Evolutionary conservation across 139 green algal species (phyloP).

Genomic region (Spirogloea muscicola): DNA sequence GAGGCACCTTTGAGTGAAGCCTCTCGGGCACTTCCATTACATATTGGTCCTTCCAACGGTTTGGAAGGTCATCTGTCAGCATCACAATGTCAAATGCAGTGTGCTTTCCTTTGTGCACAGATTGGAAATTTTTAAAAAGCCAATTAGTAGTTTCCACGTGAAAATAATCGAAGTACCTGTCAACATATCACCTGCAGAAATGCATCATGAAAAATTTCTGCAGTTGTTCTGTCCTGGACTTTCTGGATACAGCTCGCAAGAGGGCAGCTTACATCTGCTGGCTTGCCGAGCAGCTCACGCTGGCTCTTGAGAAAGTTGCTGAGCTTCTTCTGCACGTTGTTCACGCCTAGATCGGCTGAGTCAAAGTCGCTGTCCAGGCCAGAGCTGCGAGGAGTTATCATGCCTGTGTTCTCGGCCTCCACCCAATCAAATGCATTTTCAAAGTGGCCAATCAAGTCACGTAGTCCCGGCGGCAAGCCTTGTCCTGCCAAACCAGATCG

Average conservation of each 20-base stretch:
- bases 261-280: constrained; percentile 1
- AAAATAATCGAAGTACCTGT: no score
- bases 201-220: no score
- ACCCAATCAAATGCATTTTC: constrained; percentile 73
- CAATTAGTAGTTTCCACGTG: no score
- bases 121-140: no score
- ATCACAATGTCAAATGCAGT: no score
- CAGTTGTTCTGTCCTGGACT: background rate
- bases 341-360: constrained; percentile 49
- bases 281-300: constrained; percentile 12
- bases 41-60: constrained; percentile 76
- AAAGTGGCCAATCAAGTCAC: constrained; percentile 54
- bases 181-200: no score
- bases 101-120: no score
- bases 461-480: no score
- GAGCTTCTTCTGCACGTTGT: constrained; percentile 57
- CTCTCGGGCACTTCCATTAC: constrained; percentile 81
- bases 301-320: constrained; percentile 45
- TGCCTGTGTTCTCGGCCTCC: constrained; percentile 64
- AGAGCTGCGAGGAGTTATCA: constrained; percentile 68
- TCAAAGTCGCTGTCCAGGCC: constrained; percentile 72
- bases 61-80: constrained; percentile 45
- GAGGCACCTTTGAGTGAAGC: constrained; percentile 33
- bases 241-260: background rate
- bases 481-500: no score